Evolutionary conservation across 371 early-diverging fungal genomes (phyloP).

Genomic region (Chytridium lagenaria): DNA sequence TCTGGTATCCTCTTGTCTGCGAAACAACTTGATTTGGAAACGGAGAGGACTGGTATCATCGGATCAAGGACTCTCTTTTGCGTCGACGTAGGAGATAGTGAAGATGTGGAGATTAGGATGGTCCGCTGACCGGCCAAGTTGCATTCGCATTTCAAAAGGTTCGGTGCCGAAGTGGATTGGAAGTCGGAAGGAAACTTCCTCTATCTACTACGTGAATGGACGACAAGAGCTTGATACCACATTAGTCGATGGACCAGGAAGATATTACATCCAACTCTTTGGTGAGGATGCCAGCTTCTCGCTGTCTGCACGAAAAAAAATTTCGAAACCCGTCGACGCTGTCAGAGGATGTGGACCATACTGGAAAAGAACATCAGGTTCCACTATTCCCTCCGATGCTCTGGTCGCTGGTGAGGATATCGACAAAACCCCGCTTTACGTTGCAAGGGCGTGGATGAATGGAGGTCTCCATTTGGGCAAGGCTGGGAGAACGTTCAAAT

Average conservation of each 20-base stretch:
- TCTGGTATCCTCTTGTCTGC: not conserved
- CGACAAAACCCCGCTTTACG: conserved; percentile 18
- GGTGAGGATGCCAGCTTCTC: not conserved
- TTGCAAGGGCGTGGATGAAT: conserved; percentile 13
- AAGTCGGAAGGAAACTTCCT: not conserved
- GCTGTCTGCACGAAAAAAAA: not conserved
- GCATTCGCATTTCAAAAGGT: not conserved
- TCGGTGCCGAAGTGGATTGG: not conserved
- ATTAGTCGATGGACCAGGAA: not conserved
- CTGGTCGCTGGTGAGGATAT: conserved; percentile 13
- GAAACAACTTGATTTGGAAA: not conserved
- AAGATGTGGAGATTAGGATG: not conserved
- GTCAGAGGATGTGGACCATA: not conserved
- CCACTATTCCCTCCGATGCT: conserved; percentile 10
- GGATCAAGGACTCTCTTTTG: not conserved
- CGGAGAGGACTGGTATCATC: not conserved
- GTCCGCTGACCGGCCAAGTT: not conserved
- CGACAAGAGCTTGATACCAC: not conserved
- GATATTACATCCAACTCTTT: conserved; percentile 20
- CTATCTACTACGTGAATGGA: not conserved
- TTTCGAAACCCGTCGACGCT: not conserved
- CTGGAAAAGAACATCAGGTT: not conserved
- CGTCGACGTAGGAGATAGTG: not conserved
- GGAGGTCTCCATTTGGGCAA: conserved; percentile 27
- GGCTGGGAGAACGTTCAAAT: not conserved